A percentile compares a stretch with the other conserved stretches of the same genome.
Conservation (phyloP, 108 stramenopile genomes). For the Schizochytrium sp. region DNA sequence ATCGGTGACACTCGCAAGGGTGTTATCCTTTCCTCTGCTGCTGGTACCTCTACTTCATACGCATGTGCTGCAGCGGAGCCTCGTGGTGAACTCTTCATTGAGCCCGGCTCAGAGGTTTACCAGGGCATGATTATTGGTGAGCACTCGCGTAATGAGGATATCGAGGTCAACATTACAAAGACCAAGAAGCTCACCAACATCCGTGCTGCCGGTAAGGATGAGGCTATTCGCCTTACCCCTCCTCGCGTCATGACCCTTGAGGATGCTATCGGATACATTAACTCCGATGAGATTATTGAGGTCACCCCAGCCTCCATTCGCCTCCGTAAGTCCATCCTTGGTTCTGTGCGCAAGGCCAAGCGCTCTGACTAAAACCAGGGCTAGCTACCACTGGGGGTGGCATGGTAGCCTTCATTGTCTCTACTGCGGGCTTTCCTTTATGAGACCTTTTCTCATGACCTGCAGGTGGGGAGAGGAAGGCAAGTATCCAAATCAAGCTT, state of each 20-base stretch:
- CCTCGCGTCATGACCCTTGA: constrained; percentile 94
- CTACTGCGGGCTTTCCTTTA: not conserved
- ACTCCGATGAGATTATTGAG: constrained; percentile 94
- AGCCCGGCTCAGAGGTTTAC: constrained; percentile 86
- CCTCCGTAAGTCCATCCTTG: constrained; percentile 84
- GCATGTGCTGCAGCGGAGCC: constrained; percentile 93
- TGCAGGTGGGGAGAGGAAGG: no score
- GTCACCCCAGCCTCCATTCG: constrained; percentile 89
- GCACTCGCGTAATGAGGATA: constrained; percentile 95
- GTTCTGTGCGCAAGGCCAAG: constrained; percentile 12
- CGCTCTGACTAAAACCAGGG: not conserved
- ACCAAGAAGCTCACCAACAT: constrained; percentile 97
- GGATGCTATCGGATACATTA: constrained; percentile 95
- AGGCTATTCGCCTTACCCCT: constrained; percentile 87
- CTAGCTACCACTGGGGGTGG: not conserved
- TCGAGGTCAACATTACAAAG: constrained; percentile 96
- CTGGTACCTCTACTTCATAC: constrained; percentile 88
- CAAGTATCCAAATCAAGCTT: no score
- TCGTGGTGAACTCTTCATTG: constrained; percentile 90
- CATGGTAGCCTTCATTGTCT: not conserved
- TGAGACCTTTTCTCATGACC: not conserved
- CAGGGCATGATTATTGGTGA: constrained; percentile 98
- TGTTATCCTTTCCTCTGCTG: constrained; percentile 92
- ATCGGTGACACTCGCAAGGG: constrained; percentile 86
- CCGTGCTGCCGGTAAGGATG: constrained; percentile 94